These are phyloP conservation scores for Rhazya stricta DNA, from an alignment of 257 asterid species.

Conservation along the genomic window DNA sequence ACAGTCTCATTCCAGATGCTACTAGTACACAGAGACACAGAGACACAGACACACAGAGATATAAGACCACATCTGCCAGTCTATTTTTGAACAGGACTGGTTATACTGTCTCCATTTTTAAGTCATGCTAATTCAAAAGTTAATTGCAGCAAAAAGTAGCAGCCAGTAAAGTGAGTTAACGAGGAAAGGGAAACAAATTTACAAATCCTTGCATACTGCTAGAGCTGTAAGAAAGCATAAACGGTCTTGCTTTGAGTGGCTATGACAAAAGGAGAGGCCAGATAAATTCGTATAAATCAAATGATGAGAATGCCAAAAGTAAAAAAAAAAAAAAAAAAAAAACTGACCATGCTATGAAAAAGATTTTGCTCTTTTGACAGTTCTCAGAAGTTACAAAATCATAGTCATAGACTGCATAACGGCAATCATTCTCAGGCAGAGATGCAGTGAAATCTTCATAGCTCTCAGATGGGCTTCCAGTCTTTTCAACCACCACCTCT, in stretches of 20 bases:
- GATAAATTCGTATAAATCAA: neutral
- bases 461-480: constrained; percentile 55
- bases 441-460: constrained; percentile 56
- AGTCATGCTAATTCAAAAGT: neutral
- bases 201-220: neutral
- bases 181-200: neutral
- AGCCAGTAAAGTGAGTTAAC: neutral
- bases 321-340: neutral
- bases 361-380: constrained; percentile 67
- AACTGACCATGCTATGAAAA: constrained; percentile 58
- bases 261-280: neutral
- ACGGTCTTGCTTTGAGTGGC: neutral
- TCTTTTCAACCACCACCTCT: constrained; percentile 63
- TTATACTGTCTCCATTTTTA: neutral
- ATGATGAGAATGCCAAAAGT: neutral
- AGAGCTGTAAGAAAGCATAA: neutral
- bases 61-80: neutral
- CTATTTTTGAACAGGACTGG: neutral
- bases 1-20: neutral
- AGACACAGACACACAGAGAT: neutral
- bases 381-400: constrained; percentile 66
- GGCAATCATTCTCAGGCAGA: constrained; percentile 61
- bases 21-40: neutral
- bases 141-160: neutral
- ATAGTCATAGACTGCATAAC: constrained; percentile 62